phyloP scores from a whole-genome alignment of 2,329 filamentous ascomycete genomes.

The Colletotrichum sidae region DNA sequence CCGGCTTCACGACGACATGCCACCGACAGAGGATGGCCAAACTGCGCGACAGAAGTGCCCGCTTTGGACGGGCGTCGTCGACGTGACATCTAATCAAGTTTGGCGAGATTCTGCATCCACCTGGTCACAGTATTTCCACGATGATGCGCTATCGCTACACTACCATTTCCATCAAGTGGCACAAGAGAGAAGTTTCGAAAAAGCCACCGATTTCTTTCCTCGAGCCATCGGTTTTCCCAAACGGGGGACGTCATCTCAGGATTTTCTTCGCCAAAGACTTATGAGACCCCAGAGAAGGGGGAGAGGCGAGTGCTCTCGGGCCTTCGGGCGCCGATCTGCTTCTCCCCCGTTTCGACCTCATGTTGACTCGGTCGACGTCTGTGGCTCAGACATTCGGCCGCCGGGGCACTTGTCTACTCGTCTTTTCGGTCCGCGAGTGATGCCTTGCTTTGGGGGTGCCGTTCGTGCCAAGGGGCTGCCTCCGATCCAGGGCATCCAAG shows the following conservation, averaged over 20 bases:
- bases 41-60: neutral
- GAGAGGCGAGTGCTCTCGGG: neutral
- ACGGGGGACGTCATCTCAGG: neutral
- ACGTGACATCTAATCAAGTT: slow-evolving; percentile 21
- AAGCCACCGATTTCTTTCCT: neutral
- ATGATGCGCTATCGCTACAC: slow-evolving; percentile 1
- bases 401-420: neutral
- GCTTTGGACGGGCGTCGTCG: neutral
- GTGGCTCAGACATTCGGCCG: slow-evolving; percentile 22
- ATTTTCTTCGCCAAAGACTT: slow-evolving; percentile 13
- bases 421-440: neutral
- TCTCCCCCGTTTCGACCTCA: slow-evolving; percentile 12
- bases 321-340: slow-evolving; percentile 6
- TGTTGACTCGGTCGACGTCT: slow-evolving; percentile 21
- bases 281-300: neutral
- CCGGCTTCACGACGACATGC: no score
- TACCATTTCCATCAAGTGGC: neutral
- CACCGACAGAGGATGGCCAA: no score
- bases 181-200: slow-evolving; percentile 13
- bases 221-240: neutral
- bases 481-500: slow-evolving; percentile 5
- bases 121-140: neutral
- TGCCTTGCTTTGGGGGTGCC: neutral
- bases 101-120: slow-evolving; percentile 10
- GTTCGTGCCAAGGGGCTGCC: neutral